Percentiles rank a stretch among this genome's conserved stretches.
Evolutionary conservation across 2,329 filamentous ascomycete genomes (phyloP).

Genomic region (Penicillium sp.): DNA sequence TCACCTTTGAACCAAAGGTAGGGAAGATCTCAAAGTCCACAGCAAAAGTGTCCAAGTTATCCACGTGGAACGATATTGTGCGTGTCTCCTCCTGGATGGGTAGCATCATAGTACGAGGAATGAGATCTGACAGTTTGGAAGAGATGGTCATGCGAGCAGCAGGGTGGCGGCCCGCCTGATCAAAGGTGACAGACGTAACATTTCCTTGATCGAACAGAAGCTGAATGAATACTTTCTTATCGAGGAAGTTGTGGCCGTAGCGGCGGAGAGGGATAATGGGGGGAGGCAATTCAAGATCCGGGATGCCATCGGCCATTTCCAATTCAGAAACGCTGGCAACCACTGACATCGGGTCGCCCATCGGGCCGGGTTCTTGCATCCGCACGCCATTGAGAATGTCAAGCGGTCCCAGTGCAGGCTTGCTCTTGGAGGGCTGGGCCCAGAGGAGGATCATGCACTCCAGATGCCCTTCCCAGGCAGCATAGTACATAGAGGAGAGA

Average conservation of each 20-base stretch:
- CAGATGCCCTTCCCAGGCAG: conserved; percentile 94
- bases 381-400: conserved; percentile 38
- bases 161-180: conserved; percentile 94
- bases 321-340: conserved; percentile 53
- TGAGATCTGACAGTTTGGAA: conserved; percentile 91
- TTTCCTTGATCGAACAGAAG: conserved; percentile 76
- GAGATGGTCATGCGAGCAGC: conserved; percentile 93
- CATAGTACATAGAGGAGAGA: conserved; percentile 95
- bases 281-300: conserved; percentile 84
- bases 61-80: conserved; percentile 91
- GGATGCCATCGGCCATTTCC: conserved; percentile 79
- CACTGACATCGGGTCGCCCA: conserved; percentile 28
- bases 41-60: conserved; percentile 86
- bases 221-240: conserved; percentile 94
- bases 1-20: conserved; percentile 95
- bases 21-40: conserved; percentile 98
- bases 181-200: conserved; percentile 79
- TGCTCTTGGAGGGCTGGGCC: conserved; percentile 34
- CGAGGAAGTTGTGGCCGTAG: conserved; percentile 97
- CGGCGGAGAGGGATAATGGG: conserved; percentile 92
- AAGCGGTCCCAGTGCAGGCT: conserved; percentile 31
- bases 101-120: conserved; percentile 91
- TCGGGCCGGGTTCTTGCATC: conserved; percentile 28
- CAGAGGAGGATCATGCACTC: conserved; percentile 87
- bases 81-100: conserved; percentile 96